These are phyloP conservation scores for Achaetomium macrosporum DNA, from an alignment of 2,329 filamentous ascomycete species.

Conservation along the genomic window DNA sequence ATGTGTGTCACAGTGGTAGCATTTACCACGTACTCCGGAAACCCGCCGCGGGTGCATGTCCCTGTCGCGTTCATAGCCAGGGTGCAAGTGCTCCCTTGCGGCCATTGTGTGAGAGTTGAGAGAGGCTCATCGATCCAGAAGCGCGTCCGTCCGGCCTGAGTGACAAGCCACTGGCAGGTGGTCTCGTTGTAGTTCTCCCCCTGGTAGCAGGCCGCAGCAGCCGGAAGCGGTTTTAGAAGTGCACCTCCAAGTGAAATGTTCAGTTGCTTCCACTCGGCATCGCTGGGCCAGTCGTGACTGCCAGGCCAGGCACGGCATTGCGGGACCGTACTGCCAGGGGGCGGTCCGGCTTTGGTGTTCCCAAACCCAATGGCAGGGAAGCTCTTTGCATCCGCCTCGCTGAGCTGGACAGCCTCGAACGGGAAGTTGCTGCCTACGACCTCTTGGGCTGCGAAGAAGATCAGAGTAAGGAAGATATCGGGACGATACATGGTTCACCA, in stretches of 20 bases:
- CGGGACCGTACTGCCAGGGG: background rate
- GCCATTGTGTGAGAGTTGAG: slow-evolving; percentile 28
- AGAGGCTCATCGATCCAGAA: slow-evolving; percentile 32
- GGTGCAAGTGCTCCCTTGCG: slow-evolving; percentile 31
- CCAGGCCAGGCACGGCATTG: slow-evolving; percentile 12
- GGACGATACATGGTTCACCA: background rate
- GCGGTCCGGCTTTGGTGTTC: background rate
- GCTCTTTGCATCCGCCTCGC: background rate
- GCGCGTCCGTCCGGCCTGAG: slow-evolving; percentile 7
- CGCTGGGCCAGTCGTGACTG: slow-evolving; percentile 9
- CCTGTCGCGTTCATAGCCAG: slow-evolving; percentile 22
- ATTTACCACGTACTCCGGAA: slow-evolving; percentile 35
- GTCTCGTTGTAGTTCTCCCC: slow-evolving; percentile 20
- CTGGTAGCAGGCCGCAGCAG: slow-evolving; percentile 29
- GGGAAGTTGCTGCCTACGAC: background rate
- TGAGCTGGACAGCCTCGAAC: slow-evolving; percentile 3
- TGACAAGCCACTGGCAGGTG: slow-evolving; percentile 26
- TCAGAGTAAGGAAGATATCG: background rate
- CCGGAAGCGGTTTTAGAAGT: slow-evolving; percentile 29
- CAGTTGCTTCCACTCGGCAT: slow-evolving; percentile 24
- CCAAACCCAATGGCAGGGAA: slow-evolving; percentile 4
- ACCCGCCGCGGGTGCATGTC: slow-evolving; percentile 32
- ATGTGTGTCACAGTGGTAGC: slow-evolving; percentile 32
- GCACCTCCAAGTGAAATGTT: slow-evolving; percentile 28
- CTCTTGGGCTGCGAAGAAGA: background rate